Evolutionary conservation across 2,329 filamentous ascomycete species (phyloP).

Genomic region (Fusarium poae): DNA sequence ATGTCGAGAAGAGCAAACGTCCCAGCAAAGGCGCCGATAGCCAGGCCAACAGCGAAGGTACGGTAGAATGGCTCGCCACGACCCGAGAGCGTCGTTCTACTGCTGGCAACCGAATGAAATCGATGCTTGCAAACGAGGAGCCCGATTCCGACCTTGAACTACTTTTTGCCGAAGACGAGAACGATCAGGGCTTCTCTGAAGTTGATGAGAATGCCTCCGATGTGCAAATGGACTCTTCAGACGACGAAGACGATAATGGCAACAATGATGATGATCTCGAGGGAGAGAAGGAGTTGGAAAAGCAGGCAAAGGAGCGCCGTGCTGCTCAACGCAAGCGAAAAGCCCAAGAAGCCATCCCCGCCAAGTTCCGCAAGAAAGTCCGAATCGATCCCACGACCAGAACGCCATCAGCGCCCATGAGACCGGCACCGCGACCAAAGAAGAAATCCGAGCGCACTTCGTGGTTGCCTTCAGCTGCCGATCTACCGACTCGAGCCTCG

Average conservation of each 20-base stretch:
- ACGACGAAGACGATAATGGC: conserved; percentile 81
- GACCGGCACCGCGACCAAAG: conserved; percentile 64
- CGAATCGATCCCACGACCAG: conserved; percentile 71
- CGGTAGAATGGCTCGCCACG: conserved; percentile 78
- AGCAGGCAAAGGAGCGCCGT: conserved; percentile 76
- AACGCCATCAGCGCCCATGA: conserved; percentile 53
- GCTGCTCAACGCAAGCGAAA: conserved; percentile 82
- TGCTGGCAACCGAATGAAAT: conserved; percentile 86
- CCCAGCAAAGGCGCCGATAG: conserved; percentile 53
- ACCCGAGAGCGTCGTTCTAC: conserved; percentile 81
- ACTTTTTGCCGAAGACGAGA: conserved; percentile 79
- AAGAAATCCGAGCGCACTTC: conserved; percentile 72
- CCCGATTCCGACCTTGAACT: conserved; percentile 77
- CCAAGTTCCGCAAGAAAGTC: conserved; percentile 79
- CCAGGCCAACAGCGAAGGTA: conserved; percentile 53
- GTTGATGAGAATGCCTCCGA: conserved; percentile 77
- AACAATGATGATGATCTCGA: conserved; percentile 77
- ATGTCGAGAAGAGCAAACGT: conserved; percentile 47
- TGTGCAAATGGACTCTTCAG: conserved; percentile 87
- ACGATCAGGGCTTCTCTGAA: conserved; percentile 78
- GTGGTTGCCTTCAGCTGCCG: conserved; percentile 68
- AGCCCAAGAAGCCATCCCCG: conserved; percentile 78
- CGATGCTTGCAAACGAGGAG: conserved; percentile 80
- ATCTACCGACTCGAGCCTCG: conserved; percentile 70
- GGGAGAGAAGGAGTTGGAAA: conserved; percentile 89